These are phyloP conservation scores for Schizochytrium sp. DNA, from an alignment of 108 stramenopile genomes.

Conservation along the genomic window DNA sequence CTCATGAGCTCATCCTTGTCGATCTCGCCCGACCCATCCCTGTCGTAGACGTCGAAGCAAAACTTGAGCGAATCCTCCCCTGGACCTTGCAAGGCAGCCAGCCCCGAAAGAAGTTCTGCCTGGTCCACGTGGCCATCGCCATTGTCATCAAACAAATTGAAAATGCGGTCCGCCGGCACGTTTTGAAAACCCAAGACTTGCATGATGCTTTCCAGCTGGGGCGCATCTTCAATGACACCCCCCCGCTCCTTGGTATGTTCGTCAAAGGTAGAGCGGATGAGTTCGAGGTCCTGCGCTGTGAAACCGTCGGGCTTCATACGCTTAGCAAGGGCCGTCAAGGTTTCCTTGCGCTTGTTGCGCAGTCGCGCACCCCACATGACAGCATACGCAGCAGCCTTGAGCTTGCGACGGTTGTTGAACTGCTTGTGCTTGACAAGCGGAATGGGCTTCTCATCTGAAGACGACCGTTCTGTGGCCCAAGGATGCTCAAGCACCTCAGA, in stretches of 20 bases:
- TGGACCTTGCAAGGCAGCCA: background rate
- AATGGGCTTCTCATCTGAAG: background rate
- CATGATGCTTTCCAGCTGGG: background rate
- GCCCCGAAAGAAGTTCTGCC: slow-evolving; percentile 17
- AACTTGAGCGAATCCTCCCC: slow-evolving; percentile 67
- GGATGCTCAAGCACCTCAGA: background rate
- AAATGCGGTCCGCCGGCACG: background rate
- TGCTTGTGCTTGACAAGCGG: slow-evolving; percentile 8
- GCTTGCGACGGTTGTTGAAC: background rate
- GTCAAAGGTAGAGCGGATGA: background rate
- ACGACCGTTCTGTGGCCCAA: background rate
- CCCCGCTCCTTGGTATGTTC: background rate
- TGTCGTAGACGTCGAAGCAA: slow-evolving; percentile 62
- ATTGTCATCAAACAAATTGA: background rate
- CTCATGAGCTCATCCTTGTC: slow-evolving; percentile 3
- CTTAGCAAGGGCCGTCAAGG: background rate
- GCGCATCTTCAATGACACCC: background rate
- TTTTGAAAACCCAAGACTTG: background rate
- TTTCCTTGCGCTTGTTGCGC: background rate
- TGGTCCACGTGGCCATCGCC: background rate
- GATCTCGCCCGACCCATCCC: slow-evolving; percentile 57
- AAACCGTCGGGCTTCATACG: background rate
- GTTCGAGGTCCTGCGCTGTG: background rate
- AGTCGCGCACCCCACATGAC: slow-evolving; percentile 9
- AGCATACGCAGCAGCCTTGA: background rate